Evolutionary conservation across 2,329 filamentous ascomycete species (phyloP).

Genomic region (Beauveria sp.): DNA sequence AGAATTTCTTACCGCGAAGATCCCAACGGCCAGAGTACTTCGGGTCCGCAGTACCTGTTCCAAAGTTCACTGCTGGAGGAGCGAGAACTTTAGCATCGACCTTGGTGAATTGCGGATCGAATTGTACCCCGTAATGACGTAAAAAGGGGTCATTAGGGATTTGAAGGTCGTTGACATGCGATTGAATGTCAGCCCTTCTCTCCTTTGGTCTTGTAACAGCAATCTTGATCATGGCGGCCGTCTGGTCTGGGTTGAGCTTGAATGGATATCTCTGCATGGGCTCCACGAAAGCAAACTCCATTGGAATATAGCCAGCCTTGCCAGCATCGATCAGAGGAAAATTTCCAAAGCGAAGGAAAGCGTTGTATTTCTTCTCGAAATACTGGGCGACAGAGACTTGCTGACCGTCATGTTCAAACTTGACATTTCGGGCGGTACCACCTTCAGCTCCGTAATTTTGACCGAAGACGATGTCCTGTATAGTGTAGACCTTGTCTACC

Average conservation of each 20-base stretch:
- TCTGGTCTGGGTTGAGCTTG: constrained; percentile 58
- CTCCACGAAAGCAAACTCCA: constrained; percentile 49
- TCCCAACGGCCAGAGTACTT: constrained; percentile 75
- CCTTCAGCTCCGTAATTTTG: constrained; percentile 36
- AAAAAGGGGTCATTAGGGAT: constrained; percentile 67
- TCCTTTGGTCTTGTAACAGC: constrained; percentile 69
- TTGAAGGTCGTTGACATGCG: constrained; percentile 48
- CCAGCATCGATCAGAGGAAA: constrained; percentile 53
- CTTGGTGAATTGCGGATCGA: constrained; percentile 56
- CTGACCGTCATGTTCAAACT: constrained; percentile 45
- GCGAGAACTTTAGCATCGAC: constrained; percentile 65
- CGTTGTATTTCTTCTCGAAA: constrained; percentile 47
- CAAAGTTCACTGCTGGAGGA: constrained; percentile 65
- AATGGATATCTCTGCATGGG: constrained; percentile 53
- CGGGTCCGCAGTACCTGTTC: constrained; percentile 48
- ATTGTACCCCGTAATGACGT: constrained; percentile 62
- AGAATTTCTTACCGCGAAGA: constrained; percentile 70
- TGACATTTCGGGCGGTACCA: constrained; percentile 41
- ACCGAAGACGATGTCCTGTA: constrained; percentile 44
- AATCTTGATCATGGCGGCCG: constrained; percentile 83
- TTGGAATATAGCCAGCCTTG: constrained; percentile 48
- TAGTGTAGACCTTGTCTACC: constrained; percentile 41
- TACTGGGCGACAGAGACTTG: constrained; percentile 43
- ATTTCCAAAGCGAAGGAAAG: constrained; percentile 35
- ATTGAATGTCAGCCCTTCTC: constrained; percentile 58